Conservation (phyloP, 441 rosid genomes). For the Macaranga tanarius region DNA sequence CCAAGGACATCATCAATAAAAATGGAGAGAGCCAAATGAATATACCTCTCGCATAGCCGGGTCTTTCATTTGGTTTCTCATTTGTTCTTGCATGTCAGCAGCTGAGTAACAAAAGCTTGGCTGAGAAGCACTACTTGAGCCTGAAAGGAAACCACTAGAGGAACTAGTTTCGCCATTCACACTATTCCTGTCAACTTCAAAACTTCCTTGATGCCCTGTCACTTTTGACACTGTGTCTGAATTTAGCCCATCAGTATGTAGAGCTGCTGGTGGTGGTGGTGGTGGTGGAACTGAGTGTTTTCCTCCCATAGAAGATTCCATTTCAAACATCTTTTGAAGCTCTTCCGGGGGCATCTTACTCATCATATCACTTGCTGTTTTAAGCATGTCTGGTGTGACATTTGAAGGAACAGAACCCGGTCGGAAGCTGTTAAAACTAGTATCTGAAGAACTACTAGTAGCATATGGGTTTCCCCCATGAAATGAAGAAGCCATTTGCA, state of each 20-base stretch:
- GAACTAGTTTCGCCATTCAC: slow-evolving; percentile 47
- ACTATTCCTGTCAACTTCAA: slow-evolving; percentile 34
- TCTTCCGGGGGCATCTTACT: slow-evolving; percentile 81
- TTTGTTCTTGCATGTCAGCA: slow-evolving; percentile 77
- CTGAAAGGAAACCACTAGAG: slow-evolving; percentile 37
- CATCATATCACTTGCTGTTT: slow-evolving; percentile 75
- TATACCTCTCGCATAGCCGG: slow-evolving; percentile 87
- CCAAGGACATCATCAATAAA: slow-evolving; percentile 1
- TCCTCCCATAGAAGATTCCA: slow-evolving; percentile 61
- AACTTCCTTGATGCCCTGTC: slow-evolving; percentile 31
- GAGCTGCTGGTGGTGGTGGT: slow-evolving; percentile 40
- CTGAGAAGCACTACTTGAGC: slow-evolving; percentile 42
- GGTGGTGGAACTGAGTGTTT: slow-evolving; percentile 40
- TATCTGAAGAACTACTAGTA: slow-evolving; percentile 32
- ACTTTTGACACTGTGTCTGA: slow-evolving; percentile 29
- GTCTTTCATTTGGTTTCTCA: slow-evolving; percentile 91
- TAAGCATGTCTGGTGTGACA: slow-evolving; percentile 74
- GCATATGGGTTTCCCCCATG: slow-evolving; percentile 49
- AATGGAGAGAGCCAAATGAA: neutral
- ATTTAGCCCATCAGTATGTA: slow-evolving; percentile 22
- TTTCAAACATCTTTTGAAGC: slow-evolving; percentile 79
- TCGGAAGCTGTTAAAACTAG: slow-evolving; percentile 36
- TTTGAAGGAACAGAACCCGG: slow-evolving; percentile 54
- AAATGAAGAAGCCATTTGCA: slow-evolving; percentile 76
- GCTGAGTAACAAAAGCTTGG: slow-evolving; percentile 52